Conservation (phyloP, 176 grass and related monocot genomes). For the Zoysia japonica region DNA sequence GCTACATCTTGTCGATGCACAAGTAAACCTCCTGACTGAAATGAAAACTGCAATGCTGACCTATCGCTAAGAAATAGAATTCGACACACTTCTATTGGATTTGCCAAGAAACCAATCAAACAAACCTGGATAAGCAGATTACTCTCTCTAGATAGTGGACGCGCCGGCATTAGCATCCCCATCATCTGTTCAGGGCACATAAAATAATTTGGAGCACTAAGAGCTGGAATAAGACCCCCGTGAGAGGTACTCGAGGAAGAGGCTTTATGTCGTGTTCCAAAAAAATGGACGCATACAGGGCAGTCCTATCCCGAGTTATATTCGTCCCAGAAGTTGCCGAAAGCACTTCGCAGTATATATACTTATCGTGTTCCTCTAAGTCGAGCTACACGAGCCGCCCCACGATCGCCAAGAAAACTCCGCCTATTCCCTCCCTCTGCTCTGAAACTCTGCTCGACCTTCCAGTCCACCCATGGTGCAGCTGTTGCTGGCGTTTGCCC, state of each 20-base stretch:
- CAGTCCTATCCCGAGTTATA: slow-evolving; percentile 25
- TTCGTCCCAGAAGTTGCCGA: slow-evolving; percentile 40
- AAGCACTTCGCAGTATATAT: slow-evolving; percentile 49
- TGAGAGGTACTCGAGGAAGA: slow-evolving; percentile 7
- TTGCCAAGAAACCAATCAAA: neutral
- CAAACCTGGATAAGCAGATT: neutral
- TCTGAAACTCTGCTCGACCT: slow-evolving; percentile 27
- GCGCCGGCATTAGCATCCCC: slow-evolving; percentile 13
- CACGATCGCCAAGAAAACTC: slow-evolving; percentile 27
- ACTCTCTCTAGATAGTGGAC: neutral
- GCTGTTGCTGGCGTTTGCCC: slow-evolving; percentile 39
- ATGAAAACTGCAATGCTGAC: slow-evolving; percentile 20
- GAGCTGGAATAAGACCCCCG: neutral
- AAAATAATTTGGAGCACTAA: neutral
- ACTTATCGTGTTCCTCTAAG: slow-evolving; percentile 39
- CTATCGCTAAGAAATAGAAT: neutral
- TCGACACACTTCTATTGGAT: neutral
- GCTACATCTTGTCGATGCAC: neutral
- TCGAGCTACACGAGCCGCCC: neutral
- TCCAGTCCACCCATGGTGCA: slow-evolving; percentile 30
- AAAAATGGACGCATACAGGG: slow-evolving; percentile 33
- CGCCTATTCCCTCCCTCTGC: slow-evolving; percentile 10
- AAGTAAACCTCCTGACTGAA: slow-evolving; percentile 49
- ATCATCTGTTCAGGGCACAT: slow-evolving; percentile 24
- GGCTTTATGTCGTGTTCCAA: slow-evolving; percentile 42